A percentile compares a stretch with the other conserved stretches of the same genome.
phyloP scores from a whole-genome alignment of 345 rosid species.

The Populus euphratica region DNA sequence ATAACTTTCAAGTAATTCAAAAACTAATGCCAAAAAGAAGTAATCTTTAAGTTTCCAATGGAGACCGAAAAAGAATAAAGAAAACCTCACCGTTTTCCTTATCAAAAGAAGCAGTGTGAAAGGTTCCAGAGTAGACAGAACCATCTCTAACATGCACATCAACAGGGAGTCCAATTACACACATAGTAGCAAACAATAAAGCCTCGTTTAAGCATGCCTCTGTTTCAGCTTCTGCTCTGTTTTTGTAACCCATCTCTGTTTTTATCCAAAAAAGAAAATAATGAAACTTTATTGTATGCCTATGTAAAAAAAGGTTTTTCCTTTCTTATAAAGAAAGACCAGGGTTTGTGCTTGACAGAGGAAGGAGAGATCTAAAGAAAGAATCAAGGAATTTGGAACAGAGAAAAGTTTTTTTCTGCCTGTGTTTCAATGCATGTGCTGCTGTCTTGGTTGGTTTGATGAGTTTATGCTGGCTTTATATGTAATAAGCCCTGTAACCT shows the following conservation, averaged over 20 bases:
- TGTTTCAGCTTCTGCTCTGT: conserved; percentile 21
- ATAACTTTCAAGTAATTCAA: conserved; percentile 1
- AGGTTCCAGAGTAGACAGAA: conserved; percentile 70
- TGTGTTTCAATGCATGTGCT: not conserved
- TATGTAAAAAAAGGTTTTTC: not conserved
- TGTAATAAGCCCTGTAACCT: not conserved
- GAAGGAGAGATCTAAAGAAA: not conserved
- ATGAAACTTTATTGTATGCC: not conserved
- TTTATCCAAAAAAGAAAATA: not conserved
- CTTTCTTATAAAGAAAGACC: too few relatives aligned
- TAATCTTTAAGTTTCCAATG: not conserved
- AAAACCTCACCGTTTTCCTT: conserved; percentile 43
- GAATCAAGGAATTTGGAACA: not conserved
- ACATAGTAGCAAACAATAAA: conserved; percentile 62
- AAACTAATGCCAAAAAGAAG: not conserved
- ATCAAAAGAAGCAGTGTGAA: conserved; percentile 74
- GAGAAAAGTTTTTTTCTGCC: not conserved
- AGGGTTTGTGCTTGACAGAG: not conserved
- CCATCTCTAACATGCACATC: conserved; percentile 81
- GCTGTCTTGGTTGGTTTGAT: not conserved
- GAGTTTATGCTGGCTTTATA: not conserved
- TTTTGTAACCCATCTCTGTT: conserved; percentile 17
- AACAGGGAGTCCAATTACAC: conserved; percentile 70
- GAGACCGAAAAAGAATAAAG: not conserved
- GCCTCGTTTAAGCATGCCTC: conserved; percentile 43